A percentile compares a stretch with the other conserved stretches of the same genome.
Conservation (phyloP, 345 rosid genomes). For the Kandelia obovata region DNA sequence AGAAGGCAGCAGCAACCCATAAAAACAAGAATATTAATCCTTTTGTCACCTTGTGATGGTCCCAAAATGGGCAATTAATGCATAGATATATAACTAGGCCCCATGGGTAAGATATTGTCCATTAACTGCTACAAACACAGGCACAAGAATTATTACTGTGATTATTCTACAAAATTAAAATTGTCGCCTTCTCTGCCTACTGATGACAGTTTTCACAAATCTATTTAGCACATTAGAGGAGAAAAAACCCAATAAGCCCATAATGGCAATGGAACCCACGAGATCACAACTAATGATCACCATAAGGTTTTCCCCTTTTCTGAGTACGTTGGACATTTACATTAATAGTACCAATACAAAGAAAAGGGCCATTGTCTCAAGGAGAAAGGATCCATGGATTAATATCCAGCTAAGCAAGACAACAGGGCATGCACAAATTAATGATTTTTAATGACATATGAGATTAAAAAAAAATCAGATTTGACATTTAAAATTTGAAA, state of each 20-base stretch:
- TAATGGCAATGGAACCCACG: too few species aligned
- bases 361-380: not conserved
- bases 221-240: conserved; percentile 2
- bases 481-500: not conserved
- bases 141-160: conserved; percentile 11
- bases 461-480: conserved; percentile 6
- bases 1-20: conserved; percentile 5
- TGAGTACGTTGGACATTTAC: not conserved
- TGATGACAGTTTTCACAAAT: too few species aligned
- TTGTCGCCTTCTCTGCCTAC: not conserved
- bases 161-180: not conserved
- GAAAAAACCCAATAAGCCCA: not conserved
- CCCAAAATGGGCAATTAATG: conserved; percentile 17
- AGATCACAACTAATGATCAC: too few species aligned
- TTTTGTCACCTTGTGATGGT: conserved; percentile 15
- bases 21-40: conserved; percentile 13
- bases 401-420: not conserved
- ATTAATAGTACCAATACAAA: not conserved
- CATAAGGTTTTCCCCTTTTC: too few species aligned
- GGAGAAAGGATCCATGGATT: not conserved
- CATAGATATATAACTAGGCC: conserved; percentile 22
- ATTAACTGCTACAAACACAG: conserved; percentile 24
- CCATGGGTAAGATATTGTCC: conserved; percentile 28
- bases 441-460: conserved; percentile 1
- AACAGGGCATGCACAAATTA: not conserved